Base-by-base conservation (phyloP, 176 grass and related monocot genomes). In the Pontederia paniculata region DNA sequence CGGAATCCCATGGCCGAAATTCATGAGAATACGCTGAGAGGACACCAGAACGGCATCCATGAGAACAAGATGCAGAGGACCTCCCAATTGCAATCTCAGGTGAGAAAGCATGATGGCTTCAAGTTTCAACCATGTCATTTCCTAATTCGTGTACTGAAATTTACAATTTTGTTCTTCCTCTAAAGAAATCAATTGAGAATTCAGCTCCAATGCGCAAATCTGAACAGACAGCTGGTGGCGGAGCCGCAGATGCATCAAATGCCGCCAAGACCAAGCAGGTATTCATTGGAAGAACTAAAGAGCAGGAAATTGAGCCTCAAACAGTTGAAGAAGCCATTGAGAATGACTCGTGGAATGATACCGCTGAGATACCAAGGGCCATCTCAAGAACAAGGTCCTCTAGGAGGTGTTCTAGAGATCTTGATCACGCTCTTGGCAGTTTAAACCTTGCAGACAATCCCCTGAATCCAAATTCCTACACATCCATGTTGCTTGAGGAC, bases 1-100 rank as follows among this genome's bases (percentile, higher is more conserved):
- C 77, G 90, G 66, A 89, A 78, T 49, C 90, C 90, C 11, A 86
- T 96, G 85, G n/a, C 79, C 0, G 85, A 96, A 63, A 65, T 96
- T 25, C 82, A 96, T 22, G 82, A 83, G 58, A 96, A 96, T 52
- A 11, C 66, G 0, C 65, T 78, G 23, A 62, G 42, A 62, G 19
- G 12, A 9, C 21, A 62, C 44, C 60, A 62, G 19, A 43, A 57
- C 3, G 55, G 3, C 21, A 37, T 9, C 57, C n/a, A 13, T 5
- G 73, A 45, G 11, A 57, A 28, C 28, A 89, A 78, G 46, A 49
- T 63, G 15, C 82, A 81, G 31, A 96, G 89, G 85, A 44, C 21
- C 15, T 66, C 37, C 57, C 58, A 75, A 66, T 11, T 47, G 23
- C 65, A 65, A 44, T 11, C 71, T 44, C 50, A 81, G 71, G 77